phyloP scores from a whole-genome alignment of 1,284 basidiomycete species.

The Pholiota adiposa region DNA sequence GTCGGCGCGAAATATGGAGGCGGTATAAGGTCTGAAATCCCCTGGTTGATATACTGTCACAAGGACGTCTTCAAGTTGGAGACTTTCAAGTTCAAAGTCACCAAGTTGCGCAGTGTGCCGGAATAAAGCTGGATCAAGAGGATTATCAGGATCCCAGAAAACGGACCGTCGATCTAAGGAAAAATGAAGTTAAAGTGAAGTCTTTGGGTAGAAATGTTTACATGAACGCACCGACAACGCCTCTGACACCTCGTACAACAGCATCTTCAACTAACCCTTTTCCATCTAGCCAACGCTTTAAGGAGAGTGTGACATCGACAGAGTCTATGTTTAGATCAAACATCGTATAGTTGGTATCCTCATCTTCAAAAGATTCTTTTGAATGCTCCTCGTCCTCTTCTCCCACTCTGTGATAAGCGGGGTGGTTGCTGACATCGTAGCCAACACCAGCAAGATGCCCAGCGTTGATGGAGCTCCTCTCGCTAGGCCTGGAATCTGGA shows the following conservation, averaged over 20 bases:
- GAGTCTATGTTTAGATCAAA: constrained; percentile 93
- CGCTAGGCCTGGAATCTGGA: constrained; percentile 40
- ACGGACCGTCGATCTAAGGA: constrained; percentile 86
- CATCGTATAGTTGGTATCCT: constrained; percentile 79
- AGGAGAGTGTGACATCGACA: constrained; percentile 94
- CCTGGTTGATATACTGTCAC: constrained; percentile 95
- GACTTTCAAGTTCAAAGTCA: constrained; percentile 91
- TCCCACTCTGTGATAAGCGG: constrained; percentile 61
- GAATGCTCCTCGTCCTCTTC: constrained; percentile 59
- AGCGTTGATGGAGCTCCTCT: constrained; percentile 16
- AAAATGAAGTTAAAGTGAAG: neutral
- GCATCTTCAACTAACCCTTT: constrained; percentile 93
- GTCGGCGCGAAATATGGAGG: constrained; percentile 95
- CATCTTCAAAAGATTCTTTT: constrained; percentile 37
- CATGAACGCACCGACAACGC: constrained; percentile 75
- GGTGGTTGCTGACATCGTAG: constrained; percentile 78
- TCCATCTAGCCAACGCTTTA: constrained; percentile 94
- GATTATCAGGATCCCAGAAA: constrained; percentile 82
- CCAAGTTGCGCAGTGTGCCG: constrained; percentile 77
- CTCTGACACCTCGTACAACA: constrained; percentile 91
- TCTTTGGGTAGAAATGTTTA: neutral
- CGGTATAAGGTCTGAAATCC: constrained; percentile 91
- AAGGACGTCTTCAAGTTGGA: constrained; percentile 92
- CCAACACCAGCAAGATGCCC: constrained; percentile 63
- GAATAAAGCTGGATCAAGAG: constrained; percentile 80